These are phyloP conservation scores for Neltuma alba DNA, from an alignment of 306 rosid species.

Conservation along the genomic window DNA sequence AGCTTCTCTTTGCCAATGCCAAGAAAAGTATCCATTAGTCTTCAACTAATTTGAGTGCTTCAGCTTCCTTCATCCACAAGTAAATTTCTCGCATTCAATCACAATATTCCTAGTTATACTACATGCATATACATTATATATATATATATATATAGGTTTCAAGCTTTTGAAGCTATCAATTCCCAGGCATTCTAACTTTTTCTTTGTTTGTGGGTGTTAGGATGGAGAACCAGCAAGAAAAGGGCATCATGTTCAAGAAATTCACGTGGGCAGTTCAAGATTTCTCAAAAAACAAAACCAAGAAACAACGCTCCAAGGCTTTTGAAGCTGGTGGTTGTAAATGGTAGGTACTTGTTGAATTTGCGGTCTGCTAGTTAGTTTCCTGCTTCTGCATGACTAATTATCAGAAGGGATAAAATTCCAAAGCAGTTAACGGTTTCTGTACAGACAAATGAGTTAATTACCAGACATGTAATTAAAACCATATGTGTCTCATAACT, in stretches of 20 bases:
- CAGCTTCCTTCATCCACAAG: not conserved
- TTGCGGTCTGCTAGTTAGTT: not conserved
- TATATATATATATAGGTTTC: not conserved
- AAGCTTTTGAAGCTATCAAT: conserved; percentile 13
- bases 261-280: conserved; percentile 28
- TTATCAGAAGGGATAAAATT: not conserved
- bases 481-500: not conserved
- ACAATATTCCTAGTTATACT: not conserved
- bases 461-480: not conserved
- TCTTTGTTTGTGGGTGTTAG: not conserved
- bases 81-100: not conserved
- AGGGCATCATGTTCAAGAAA: not conserved
- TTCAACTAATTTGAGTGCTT: not conserved
- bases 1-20: not conserved
- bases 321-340: conserved; percentile 19
- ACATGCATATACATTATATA: not conserved
- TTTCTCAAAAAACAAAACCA: conserved; percentile 33
- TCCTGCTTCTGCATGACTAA: not conserved
- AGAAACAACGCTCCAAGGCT: conserved; percentile 23
- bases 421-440: not conserved
- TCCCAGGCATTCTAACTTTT: not conserved
- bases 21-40: not conserved
- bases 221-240: conserved; percentile 20
- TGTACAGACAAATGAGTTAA: not conserved
- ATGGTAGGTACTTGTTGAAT: conserved; percentile 16